These are phyloP conservation scores for Glomus cerebriforme DNA, from an alignment of 192 early-diverging fungal species.

Conservation along the genomic window DNA sequence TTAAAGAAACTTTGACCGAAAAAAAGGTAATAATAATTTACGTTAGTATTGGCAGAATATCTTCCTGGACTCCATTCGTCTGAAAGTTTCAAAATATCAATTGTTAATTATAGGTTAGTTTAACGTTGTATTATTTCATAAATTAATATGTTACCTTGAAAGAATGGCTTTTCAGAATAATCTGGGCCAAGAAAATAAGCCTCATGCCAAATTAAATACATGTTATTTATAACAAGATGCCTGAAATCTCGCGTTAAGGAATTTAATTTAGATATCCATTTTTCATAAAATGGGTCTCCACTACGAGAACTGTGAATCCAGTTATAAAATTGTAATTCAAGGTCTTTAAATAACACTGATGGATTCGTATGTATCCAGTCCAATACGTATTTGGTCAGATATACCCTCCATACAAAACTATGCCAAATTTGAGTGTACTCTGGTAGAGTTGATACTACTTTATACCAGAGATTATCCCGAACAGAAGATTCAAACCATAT, in stretches of 20 bases:
- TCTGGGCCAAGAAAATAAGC: constrained; percentile 9
- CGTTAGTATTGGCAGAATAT: neutral
- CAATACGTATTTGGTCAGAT: constrained; percentile 16
- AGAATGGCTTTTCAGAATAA: constrained; percentile 3
- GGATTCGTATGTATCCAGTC: neutral
- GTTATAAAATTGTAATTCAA: constrained; percentile 11
- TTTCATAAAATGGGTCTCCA: neutral
- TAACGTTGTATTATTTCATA: neutral
- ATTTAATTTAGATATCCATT: constrained; percentile 17
- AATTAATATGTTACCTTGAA: constrained; percentile 7
- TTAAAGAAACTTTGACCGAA: neutral
- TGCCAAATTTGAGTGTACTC: neutral
- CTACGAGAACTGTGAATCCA: neutral
- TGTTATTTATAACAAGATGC: constrained; percentile 3
- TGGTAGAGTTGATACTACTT: neutral
- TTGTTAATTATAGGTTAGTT: neutral
- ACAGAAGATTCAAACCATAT: constrained; percentile 1
- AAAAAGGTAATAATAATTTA: neutral
- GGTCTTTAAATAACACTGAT: neutral
- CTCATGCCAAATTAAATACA: constrained; percentile 11
- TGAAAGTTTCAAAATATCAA: neutral
- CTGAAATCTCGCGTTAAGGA: constrained; percentile 5
- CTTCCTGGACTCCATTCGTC: constrained; percentile 7
- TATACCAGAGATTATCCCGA: constrained; percentile 7
- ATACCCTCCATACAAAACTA: constrained; percentile 7